Base-by-base conservation (phyloP, 805 yeast genomes). In the Saccharomycopsis oosterbeekiorum region DNA sequence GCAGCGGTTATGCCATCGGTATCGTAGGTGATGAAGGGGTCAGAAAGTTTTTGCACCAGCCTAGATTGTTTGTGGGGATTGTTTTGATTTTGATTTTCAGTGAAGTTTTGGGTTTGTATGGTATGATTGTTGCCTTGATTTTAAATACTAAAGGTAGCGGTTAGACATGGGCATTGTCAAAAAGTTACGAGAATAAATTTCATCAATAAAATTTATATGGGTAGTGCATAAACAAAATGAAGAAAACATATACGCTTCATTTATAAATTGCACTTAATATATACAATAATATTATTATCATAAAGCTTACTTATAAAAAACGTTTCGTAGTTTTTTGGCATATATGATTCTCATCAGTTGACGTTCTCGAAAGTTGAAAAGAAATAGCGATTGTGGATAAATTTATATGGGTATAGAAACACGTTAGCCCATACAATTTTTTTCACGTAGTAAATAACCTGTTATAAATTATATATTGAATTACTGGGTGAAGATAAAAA, bases 1-100 rank as follows among this genome's bases (percentile, higher is more conserved):
- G 98, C 50, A 88, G 96, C 63, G 99, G 99, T 55, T 94, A 92
- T 74, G 94, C 99, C 62, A 89, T 89, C 76, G 97, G 97, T 58
- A 86, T 89, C 65, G 97, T 89, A 43, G 97, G 97, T 51, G 97
- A 89, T 70, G 96, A 88, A 69, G 97, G 97, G 66, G 96, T 89
- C 56, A 83, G 97, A 69, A 89, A 86, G 68, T 84, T 81, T 67
- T 86, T 89, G 89, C 89, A 88, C 70, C 96, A 89, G 74, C 93
- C 96, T 57, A 80, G 91, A 70, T 78, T 89, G 65, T 89, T 89
- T 75, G 96, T 89, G 58, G 97, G 96, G 50, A 89, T 89, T 73
- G 93, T 89, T 59, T 82, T 89, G 74, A 90, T 89, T 69, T 82
- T 89, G 69, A 89, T 89, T 82, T 89, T 89, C 70, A 92, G 96